These are phyloP conservation scores for Myriangium duriaei DNA, from an alignment of 2,329 filamentous ascomycete species.

Conservation along the genomic window DNA sequence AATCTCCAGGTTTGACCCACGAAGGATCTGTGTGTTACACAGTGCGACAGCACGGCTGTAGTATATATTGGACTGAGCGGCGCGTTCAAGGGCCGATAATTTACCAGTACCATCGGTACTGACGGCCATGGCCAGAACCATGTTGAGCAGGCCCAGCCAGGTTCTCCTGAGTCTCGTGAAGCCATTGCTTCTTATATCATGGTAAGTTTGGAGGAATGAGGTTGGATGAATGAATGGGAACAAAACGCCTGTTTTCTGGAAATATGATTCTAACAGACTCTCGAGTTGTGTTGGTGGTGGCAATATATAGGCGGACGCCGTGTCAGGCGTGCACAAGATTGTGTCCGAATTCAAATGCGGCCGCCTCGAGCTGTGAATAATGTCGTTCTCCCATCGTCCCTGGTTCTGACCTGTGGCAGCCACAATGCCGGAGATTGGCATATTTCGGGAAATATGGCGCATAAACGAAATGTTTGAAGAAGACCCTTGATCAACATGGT, in stretches of 20 bases:
- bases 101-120: constrained; percentile 23
- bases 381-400: constrained; percentile 1
- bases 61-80: constrained; percentile 32
- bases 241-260: constrained; percentile 26
- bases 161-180: constrained; percentile 31
- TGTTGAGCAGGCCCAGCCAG: constrained; percentile 40
- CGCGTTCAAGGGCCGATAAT: constrained; percentile 24
- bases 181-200: constrained; percentile 20
- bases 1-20: constrained; percentile 33
- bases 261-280: constrained; percentile 25
- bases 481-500: not conserved
- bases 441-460: constrained; percentile 24
- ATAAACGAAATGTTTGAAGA: constrained; percentile 33
- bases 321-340: too few species aligned
- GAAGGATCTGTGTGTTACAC: constrained; percentile 30
- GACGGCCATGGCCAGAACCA: constrained; percentile 37
- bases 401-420: constrained; percentile 1
- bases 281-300: constrained; percentile 22
- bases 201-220: constrained; percentile 25
- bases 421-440: constrained; percentile 10
- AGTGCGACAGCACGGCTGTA: constrained; percentile 33
- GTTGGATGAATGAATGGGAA: constrained; percentile 30
- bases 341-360: not conserved
- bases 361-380: constrained; percentile 9
- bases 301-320: too few species aligned